Percentiles rank a stretch among this genome's conserved stretches.
phyloP scores from a whole-genome alignment of 2,329 filamentous ascomycete species.

The Penicillium sp. region DNA sequence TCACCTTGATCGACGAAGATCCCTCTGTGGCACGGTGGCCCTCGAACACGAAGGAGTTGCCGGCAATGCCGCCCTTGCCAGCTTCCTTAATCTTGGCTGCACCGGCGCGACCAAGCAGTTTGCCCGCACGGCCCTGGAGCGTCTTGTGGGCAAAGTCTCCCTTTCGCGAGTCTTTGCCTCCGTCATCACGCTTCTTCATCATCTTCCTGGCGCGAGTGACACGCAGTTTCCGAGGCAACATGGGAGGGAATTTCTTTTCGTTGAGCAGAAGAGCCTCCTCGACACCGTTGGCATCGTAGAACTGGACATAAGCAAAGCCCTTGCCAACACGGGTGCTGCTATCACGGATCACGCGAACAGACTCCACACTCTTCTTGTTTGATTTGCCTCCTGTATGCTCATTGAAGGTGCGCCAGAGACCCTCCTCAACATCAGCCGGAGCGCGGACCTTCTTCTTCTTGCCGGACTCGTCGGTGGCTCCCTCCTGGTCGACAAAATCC shows the following conservation, averaged over 20 bases:
- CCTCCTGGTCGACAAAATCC: constrained; percentile 92
- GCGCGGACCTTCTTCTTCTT: constrained; percentile 71
- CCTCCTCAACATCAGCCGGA: constrained; percentile 87
- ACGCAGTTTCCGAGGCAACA: constrained; percentile 84
- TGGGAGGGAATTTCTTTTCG: constrained; percentile 88
- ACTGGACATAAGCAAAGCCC: constrained; percentile 96
- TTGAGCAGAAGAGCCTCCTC: constrained; percentile 86
- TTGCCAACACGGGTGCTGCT: constrained; percentile 89
- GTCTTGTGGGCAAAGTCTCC: constrained; percentile 31
- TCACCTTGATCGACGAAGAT: constrained; percentile 33
- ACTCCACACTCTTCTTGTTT: constrained; percentile 76
- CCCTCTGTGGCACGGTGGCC: constrained; percentile 43
- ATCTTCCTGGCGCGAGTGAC: constrained; percentile 80
- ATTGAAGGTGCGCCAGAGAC: constrained; percentile 52
- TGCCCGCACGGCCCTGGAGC: constrained; percentile 40
- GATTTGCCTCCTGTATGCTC: constrained; percentile 29
- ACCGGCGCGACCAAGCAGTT: constrained; percentile 40
- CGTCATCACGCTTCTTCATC: constrained; percentile 43
- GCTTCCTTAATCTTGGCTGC: constrained; percentile 36
- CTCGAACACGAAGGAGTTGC: constrained; percentile 44
- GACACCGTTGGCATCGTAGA: constrained; percentile 82
- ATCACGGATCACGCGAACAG: constrained; percentile 87
- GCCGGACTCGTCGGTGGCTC: constrained; percentile 60
- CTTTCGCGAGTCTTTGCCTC: constrained; percentile 21
- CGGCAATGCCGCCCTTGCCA: constrained; percentile 28